Evolutionary conservation across 2,329 filamentous ascomycete genomes (phyloP).

Genomic region (Aspergillus floridensis): DNA sequence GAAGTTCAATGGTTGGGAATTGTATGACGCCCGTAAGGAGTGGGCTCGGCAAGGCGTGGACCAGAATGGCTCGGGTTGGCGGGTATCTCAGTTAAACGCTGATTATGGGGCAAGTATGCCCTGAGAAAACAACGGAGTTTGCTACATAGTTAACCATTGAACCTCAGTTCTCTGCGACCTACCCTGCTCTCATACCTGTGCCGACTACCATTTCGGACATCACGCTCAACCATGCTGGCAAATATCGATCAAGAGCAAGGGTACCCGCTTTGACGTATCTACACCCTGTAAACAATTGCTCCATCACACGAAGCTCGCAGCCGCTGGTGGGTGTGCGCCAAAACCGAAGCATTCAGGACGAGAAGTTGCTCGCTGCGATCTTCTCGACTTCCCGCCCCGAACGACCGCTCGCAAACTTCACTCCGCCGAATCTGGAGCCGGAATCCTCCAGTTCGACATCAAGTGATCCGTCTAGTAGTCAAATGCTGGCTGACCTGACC

Average conservation of each 20-base stretch:
- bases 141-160: slow-evolving; percentile 5
- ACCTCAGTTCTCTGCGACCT: slow-evolving; percentile 77
- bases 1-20: slow-evolving; percentile 72
- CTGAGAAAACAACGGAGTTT: background rate
- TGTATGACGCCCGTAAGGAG: slow-evolving; percentile 84
- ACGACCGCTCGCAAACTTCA: slow-evolving; percentile 41
- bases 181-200: slow-evolving; percentile 80
- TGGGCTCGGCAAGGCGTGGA: slow-evolving; percentile 85
- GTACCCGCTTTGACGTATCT: slow-evolving; percentile 90
- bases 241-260: slow-evolving; percentile 82
- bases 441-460: slow-evolving; percentile 50
- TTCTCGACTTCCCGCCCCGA: slow-evolving; percentile 69
- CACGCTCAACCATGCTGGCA: slow-evolving; percentile 86
- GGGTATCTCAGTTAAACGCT: slow-evolving; percentile 82
- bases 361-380: slow-evolving; percentile 87
- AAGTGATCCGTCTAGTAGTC: slow-evolving; percentile 42
- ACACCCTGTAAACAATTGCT: slow-evolving; percentile 95
- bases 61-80: slow-evolving; percentile 78
- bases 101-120: slow-evolving; percentile 65
- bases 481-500: slow-evolving; percentile 52
- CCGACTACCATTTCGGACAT: slow-evolving; percentile 93
- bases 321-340: slow-evolving; percentile 81
- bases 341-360: slow-evolving; percentile 92
- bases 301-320: slow-evolving; percentile 91
- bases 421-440: slow-evolving; percentile 39